Percentiles rank a stretch among this genome's conserved stretches.
phyloP scores from a whole-genome alignment of 805 yeast species.

The Candida stauntonica region DNA sequence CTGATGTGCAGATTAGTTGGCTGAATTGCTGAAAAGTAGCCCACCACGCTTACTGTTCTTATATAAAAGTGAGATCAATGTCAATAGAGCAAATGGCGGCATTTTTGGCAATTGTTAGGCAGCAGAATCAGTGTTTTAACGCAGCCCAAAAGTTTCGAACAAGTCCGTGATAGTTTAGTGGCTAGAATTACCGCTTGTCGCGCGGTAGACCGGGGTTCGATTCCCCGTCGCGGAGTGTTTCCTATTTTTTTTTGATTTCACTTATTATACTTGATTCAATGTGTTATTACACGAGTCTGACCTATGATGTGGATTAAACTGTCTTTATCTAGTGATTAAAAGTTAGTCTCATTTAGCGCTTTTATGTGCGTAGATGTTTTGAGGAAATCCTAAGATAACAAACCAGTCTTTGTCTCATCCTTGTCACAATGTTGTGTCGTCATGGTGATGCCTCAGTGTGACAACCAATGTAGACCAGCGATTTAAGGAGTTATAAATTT shows the following conservation, averaged over 20 bases:
- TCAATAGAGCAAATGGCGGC: too few species aligned
- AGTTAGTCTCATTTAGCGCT: too few species aligned
- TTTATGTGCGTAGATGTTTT: not conserved
- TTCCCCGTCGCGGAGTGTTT: conserved; percentile 28
- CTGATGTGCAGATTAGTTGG: too few species aligned
- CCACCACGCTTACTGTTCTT: too few species aligned
- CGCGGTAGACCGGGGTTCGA: conserved; percentile 29
- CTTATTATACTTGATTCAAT: too few species aligned
- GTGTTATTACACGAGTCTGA: not conserved
- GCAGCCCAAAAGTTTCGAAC: not conserved
- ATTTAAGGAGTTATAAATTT: not conserved
- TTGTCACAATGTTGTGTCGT: conserved; percentile 2
- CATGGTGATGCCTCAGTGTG: conserved; percentile 11
- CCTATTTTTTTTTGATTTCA: not conserved
- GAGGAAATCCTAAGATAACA: not conserved
- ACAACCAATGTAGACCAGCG: conserved; percentile 2
- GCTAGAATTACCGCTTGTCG: conserved; percentile 29
- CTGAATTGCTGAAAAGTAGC: too few species aligned
- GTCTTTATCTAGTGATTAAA: too few species aligned
- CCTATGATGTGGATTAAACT: too few species aligned
- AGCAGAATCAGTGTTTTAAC: too few species aligned
- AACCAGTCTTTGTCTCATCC: not conserved
- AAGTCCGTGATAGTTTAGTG: conserved; percentile 28
- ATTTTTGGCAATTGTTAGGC: not conserved
- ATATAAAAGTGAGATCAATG: too few species aligned